Percentiles rank a stretch among this genome's conserved stretches.
Conservation (phyloP, 2,329 filamentous ascomycete genomes). For the Fusarium udum region DNA sequence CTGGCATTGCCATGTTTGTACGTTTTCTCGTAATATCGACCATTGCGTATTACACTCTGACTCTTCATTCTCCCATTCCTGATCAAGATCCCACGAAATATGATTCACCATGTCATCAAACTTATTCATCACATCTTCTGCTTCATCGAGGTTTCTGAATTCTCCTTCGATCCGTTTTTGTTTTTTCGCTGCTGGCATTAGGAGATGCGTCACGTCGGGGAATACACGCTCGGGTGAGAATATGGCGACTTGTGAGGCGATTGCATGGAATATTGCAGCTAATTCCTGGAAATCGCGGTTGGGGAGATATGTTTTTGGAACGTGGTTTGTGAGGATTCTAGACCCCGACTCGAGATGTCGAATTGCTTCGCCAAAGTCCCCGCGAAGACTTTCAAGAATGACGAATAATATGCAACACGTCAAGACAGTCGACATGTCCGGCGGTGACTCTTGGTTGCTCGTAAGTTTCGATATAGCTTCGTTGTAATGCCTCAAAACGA, state of each 20-base stretch:
- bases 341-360: slow-evolving; percentile 6
- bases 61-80: slow-evolving; percentile 5
- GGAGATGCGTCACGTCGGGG: not conserved
- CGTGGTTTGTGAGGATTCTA: not conserved
- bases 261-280: not conserved
- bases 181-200: not conserved
- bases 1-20: not conserved
- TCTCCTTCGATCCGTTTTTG: not conserved
- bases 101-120: slow-evolving; percentile 2
- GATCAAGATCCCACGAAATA: slow-evolving; percentile 8
- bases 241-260: slow-evolving; percentile 4
- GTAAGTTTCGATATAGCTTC: not conserved
- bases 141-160: not conserved
- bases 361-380: slow-evolving; percentile 6
- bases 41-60: slow-evolving; percentile 1
- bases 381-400: slow-evolving; percentile 1
- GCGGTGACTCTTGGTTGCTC: no score
- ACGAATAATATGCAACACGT: slow-evolving; percentile 8
- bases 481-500: slow-evolving; percentile 2
- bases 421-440: not conserved
- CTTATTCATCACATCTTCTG: slow-evolving; percentile 6
- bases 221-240: not conserved
- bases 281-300: not conserved
- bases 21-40: not conserved
- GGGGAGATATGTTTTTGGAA: not conserved